These are phyloP conservation scores for Corymbia maculata DNA, from an alignment of 345 rosid genomes.

Conservation along the genomic window DNA sequence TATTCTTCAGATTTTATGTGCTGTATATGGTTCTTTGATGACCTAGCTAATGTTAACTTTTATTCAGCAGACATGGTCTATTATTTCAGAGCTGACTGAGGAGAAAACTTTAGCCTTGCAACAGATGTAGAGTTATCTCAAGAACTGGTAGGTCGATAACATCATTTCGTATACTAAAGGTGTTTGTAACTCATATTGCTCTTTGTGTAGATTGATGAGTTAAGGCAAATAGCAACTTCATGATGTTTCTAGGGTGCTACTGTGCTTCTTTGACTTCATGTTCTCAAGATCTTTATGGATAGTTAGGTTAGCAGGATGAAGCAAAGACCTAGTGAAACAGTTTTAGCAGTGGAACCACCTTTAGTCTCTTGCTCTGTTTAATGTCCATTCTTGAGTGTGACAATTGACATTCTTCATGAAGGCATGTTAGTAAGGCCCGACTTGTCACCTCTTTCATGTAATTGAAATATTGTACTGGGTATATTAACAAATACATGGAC, in stretches of 20 bases:
- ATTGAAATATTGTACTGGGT: background rate
- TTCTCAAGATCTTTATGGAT: background rate
- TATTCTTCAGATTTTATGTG: background rate
- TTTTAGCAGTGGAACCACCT: background rate
- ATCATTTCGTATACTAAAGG: background rate
- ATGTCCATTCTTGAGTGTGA: background rate
- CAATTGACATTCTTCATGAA: background rate
- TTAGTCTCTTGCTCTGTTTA: background rate
- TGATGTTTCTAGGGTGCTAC: background rate
- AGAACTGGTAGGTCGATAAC: conserved; percentile 51
- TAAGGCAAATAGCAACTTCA: background rate
- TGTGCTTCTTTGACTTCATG: background rate
- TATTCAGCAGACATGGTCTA: conserved; percentile 54
- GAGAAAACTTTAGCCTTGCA: conserved; percentile 60
- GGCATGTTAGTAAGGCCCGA: background rate
- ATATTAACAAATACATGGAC: background rate
- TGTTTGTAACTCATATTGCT: background rate
- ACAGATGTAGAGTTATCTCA: conserved; percentile 47
- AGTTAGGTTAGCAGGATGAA: background rate
- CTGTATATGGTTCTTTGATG: background rate
- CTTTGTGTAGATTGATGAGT: background rate
- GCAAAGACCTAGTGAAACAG: background rate
- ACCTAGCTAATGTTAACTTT: background rate
- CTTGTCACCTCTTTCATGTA: background rate
- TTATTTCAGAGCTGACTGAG: conserved; percentile 61